Evolutionary conservation across 805 yeast species (phyloP).

Genomic region (Vanderwaltozyma verrucispora): DNA sequence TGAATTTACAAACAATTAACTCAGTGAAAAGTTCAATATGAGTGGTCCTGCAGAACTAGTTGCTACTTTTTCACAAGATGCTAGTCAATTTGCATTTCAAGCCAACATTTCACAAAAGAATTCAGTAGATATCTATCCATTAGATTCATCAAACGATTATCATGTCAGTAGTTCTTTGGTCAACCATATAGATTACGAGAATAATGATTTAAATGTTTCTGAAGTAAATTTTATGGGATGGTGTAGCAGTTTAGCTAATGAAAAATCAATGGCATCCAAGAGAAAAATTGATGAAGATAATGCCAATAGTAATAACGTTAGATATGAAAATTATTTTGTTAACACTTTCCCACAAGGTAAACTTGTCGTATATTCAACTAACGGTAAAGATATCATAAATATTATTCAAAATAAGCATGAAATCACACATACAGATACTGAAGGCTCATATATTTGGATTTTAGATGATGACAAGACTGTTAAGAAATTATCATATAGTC

Average conservation of each 20-base stretch:
- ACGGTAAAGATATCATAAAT: slow-evolving; percentile 28
- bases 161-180: slow-evolving; percentile 24
- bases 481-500: slow-evolving; percentile 25
- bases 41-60: slow-evolving; percentile 11
- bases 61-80: slow-evolving; percentile 22
- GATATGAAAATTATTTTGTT: slow-evolving; percentile 19
- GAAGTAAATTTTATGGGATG: slow-evolving; percentile 21
- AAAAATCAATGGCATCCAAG: slow-evolving; percentile 7
- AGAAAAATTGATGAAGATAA: slow-evolving; percentile 16
- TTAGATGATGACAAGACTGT: slow-evolving; percentile 25
- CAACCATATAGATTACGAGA: slow-evolving; percentile 24
- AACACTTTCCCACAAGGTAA: slow-evolving; percentile 24
- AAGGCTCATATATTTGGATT: slow-evolving; percentile 28
- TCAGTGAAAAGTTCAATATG: too few species aligned
- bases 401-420: slow-evolving; percentile 30
- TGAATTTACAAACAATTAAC: too few species aligned
- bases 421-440: slow-evolving; percentile 29
- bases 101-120: slow-evolving; percentile 26
- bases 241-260: slow-evolving; percentile 11
- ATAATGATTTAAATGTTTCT: slow-evolving; percentile 19
- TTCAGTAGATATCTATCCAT: slow-evolving; percentile 27
- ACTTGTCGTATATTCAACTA: slow-evolving; percentile 24
- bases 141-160: slow-evolving; percentile 18
- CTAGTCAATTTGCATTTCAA: slow-evolving; percentile 26
- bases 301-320: neutral